Conservation (phyloP, 495 filamentous ascomycete species). For the Penicillium alfredii region DNA sequence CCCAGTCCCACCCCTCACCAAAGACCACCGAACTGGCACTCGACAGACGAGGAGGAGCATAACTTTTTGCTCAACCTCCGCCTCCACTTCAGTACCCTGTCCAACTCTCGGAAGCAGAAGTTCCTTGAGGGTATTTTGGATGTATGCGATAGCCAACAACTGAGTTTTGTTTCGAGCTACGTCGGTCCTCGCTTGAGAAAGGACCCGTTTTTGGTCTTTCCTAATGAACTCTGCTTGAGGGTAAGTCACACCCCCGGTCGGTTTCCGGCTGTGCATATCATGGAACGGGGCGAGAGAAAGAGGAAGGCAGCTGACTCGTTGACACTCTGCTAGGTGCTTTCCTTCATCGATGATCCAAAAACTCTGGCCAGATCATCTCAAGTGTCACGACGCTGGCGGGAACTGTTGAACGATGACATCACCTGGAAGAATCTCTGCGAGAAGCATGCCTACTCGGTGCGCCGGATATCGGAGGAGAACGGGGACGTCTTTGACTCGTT, state of each 20-base stretch:
- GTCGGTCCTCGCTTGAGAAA: slow-evolving; percentile 90
- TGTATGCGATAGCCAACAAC: slow-evolving; percentile 85
- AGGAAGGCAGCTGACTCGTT: slow-evolving; percentile 4
- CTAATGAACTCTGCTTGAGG: slow-evolving; percentile 85
- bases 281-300: slow-evolving; percentile 1
- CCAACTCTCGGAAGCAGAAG: slow-evolving; percentile 49
- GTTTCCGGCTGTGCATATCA: too few relatives aligned
- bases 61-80: slow-evolving; percentile 49
- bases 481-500: slow-evolving; percentile 34
- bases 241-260: too few relatives aligned
- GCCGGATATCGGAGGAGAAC: slow-evolving; percentile 51
- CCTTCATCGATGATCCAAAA: slow-evolving; percentile 90
- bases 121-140: slow-evolving; percentile 81
- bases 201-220: slow-evolving; percentile 84
- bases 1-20: slow-evolving; percentile 62
- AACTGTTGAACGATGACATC: slow-evolving; percentile 88
- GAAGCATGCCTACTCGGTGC: slow-evolving; percentile 73
- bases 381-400: slow-evolving; percentile 88
- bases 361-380: slow-evolving; percentile 88
- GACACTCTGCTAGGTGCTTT: slow-evolving; percentile 63
- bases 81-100: slow-evolving; percentile 49
- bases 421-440: slow-evolving; percentile 97
- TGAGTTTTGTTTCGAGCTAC: slow-evolving; percentile 91
- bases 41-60: slow-evolving; percentile 52
- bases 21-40: slow-evolving; percentile 52